Evolutionary conservation across 106 monocot genomes (phyloP).

Genomic region (Hemerocallis citrina): DNA sequence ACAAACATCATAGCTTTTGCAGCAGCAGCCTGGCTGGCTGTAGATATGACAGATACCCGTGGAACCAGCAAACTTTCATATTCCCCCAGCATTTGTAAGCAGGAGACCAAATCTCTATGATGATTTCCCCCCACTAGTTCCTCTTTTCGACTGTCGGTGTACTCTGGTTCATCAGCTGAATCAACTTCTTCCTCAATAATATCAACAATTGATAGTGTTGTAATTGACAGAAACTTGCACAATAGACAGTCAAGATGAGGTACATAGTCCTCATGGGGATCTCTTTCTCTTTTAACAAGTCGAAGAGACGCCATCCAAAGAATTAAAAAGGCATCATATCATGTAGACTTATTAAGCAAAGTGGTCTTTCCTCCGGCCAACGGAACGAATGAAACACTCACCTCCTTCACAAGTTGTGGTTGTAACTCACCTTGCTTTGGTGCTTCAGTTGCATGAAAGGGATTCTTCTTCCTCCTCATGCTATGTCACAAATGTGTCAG

Average conservation of each 20-base stretch:
- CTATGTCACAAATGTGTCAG: no score
- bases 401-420: no score
- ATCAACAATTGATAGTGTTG: conserved; percentile 66
- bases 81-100: conserved; percentile 67
- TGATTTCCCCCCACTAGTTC: conserved; percentile 28
- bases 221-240: conserved; percentile 69
- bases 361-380: no score
- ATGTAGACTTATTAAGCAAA: conserved; percentile 66
- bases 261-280: conserved; percentile 88
- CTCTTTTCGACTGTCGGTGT: conserved; percentile 28
- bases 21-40: conserved; percentile 90
- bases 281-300: conserved; percentile 96
- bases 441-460: no score
- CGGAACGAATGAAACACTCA: no score
- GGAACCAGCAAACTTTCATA: conserved; percentile 78
- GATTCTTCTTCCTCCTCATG: no score
- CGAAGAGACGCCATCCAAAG: conserved; percentile 97
- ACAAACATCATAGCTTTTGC: conserved; percentile 81
- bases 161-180: conserved; percentile 14
- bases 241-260: conserved; percentile 84
- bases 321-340: conserved; percentile 89
- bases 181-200: conserved; percentile 62
- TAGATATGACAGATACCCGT: conserved; percentile 50
- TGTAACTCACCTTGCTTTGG: no score
- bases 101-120: conserved; percentile 59